Evolutionary conservation across 2,329 filamentous ascomycete genomes (phyloP), one percentile per base, ranked within the genome.

Genomic region (Diaporthe aspalathi): DNA sequence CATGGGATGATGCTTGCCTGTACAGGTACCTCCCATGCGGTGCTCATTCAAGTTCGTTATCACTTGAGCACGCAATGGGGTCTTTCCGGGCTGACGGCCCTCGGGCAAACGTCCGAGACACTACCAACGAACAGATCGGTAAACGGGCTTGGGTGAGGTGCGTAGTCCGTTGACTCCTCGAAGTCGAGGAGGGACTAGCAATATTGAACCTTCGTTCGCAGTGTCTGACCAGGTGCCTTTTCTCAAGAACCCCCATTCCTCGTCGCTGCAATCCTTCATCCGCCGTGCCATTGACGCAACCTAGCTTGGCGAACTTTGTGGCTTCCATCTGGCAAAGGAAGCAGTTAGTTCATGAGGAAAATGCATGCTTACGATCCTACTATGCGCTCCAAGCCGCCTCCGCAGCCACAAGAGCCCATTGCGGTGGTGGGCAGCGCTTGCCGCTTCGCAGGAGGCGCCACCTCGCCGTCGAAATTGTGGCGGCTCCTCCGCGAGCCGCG

Each of bases 381-480:
- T 22, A 50, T 50, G 47, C 14, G 27, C 47, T 22, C 47, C 47
- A 50, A 27, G 17, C 47, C 22, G 14, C 47, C 47, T 50, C 22
- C 12, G 0, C 22, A 22, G 11, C 22, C 47, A 27, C 47, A 16
- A 1, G 47, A 50, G 47, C 47, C 47, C 47, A 50, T 50, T 50
- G 47, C 47, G 22, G 47, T 50, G 3, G 47, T 50, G 7, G 47
- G 47, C 12, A 50, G 47, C 47, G 47, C 47, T 27, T 50, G 47
- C 27, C 47, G 47, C 20, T 17, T 50, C 12, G 47, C 47, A 22
- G 47, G 47, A 22, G 47, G 47, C 47, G 47, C 47, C 47, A 27
- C 11, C 22, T 78, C 78, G 11, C 79, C 80, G 4, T 79, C 80
- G 1, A 76, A 78, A 71, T 76, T 83, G 4, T 83, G 81, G 81